Base-by-base conservation (phyloP, 345 rosid species). In the Eutrema yunnanense region DNA sequence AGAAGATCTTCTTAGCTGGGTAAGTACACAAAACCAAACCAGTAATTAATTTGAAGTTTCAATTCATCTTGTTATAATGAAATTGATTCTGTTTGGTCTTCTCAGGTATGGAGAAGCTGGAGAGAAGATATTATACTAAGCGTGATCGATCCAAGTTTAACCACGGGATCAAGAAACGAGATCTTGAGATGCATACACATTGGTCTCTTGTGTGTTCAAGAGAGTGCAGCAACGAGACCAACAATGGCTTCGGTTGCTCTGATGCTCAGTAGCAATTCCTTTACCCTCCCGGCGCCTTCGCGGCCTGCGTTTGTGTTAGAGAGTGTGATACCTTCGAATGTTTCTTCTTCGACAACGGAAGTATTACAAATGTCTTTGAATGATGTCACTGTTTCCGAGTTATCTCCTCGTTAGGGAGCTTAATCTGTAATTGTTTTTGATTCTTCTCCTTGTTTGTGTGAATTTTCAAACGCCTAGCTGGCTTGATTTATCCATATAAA, bases 81-180 rank as follows among this genome's bases (percentile, higher is more conserved):
- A 26, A n/a, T 2, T 37, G 5, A 11, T 5, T 50, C 54, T 67
- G 22, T 13, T 57, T 53, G 3, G 11, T 12, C 3, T 6, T 40
- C 10, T 41, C 37, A 87, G 88, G 84, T 78, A 8, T 90, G 93
- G 93, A 80, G 51, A 56, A 72, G 71, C 37, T 80, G 89, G 92
- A 84, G 71, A 43, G 83, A 83, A 72, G 83, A 80, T 4, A 27
- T 60, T 1, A 40, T 50, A 6, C 2, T 54, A 6, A 71, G 81
- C 22, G 33, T 88, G 0, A 55, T 87, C 3, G 85, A 88, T 69
- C 79, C 82, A 0, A 73, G 1, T 7, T 42, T 90, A 38, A 65
- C 62, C 0, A 44, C 9, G 6, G 67, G 79, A 52, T 77, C 78
- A 0, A 42, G 61, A 11, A 46, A 32, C 8, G 85, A 86, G 52